Evolutionary conservation across 768 basidiomycete species (phyloP).

Genomic region (Kockovaella imperatae): DNA sequence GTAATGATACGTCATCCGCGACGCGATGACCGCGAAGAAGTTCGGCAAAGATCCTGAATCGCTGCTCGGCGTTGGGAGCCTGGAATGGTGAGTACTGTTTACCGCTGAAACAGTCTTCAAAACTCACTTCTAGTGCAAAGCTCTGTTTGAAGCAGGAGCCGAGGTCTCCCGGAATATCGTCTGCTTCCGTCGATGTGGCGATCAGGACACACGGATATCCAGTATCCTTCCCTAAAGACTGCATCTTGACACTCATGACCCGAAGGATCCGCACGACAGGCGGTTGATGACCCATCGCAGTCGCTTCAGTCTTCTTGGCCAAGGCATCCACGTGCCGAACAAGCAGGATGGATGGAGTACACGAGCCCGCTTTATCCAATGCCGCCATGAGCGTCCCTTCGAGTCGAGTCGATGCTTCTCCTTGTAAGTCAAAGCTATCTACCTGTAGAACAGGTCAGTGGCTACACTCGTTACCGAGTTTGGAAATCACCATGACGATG

Average conservation of each 20-base stretch:
- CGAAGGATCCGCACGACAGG: constrained; percentile 54
- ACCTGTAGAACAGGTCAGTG: constrained; percentile 50
- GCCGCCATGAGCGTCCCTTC: constrained; percentile 63
- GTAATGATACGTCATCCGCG: constrained; percentile 71
- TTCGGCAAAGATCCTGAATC: constrained; percentile 56
- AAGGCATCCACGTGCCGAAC: constrained; percentile 60
- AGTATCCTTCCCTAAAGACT: constrained; percentile 54
- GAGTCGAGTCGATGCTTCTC: constrained; percentile 67
- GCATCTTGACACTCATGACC: constrained; percentile 42
- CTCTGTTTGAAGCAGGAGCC: constrained; percentile 78
- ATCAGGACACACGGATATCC: constrained; percentile 69
- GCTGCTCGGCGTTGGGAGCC: constrained; percentile 73
- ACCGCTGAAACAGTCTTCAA: neutral
- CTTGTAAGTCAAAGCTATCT: constrained; percentile 74
- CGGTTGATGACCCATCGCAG: constrained; percentile 13
- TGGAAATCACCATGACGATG: constrained; percentile 58
- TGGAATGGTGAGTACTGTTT: constrained; percentile 38
- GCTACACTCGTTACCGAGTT: neutral
- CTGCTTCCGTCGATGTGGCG: constrained; percentile 62
- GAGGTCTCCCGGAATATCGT: constrained; percentile 58
- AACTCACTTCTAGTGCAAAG: constrained; percentile 60
- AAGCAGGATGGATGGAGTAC: constrained; percentile 77
- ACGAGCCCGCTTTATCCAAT: constrained; percentile 67
- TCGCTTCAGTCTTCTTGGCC: constrained; percentile 49
- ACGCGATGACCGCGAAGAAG: constrained; percentile 49